Evolutionary conservation across 1,139 yeast species (phyloP), one percentile per base, ranked within the genome.

Genomic region (Lodderomyces orthopsilosis): DNA sequence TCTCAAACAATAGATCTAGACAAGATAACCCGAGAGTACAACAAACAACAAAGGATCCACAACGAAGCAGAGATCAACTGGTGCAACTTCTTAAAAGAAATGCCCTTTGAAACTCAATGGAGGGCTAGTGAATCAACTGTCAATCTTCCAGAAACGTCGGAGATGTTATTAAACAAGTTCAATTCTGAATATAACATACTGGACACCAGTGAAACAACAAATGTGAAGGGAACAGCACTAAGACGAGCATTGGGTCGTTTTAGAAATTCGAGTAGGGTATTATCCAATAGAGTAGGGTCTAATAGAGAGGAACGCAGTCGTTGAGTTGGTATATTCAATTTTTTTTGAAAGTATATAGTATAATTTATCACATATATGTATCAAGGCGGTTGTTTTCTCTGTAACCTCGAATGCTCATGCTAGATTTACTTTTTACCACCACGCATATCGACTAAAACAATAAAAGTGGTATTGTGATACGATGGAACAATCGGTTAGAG

Each of bases 1-100:
- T 14, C 37, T 23, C 44, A 40, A 15, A 24, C 41, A 6, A 58
- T 58, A 13, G 61, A 58, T 38, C 55, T 58, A 49, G 57, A 57
- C 45, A 51, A 47, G 18, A 44, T 58, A 6, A 54, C 54, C 3
- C 51, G 47, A 34, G 50, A 52, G 14, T 51, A 42, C 19, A 14
- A 40, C 6, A 47, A 46, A 6, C 44, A 48, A 35, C 49, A 52
- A 38, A 37, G 50, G 24, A 41, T 37, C 18, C 41, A 51, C 19
- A 41, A 49, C 12, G 37, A 40, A 17, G 33, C 28, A 12, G 38
- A 41, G 32, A 34, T 45, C 7, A 22, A 45, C n/a, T 42, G 45
- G 48, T 26, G 34, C 26, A 38, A 40, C 10, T 45, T 45, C 41
- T 40, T 45, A 24, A 35, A 41, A n/a, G 44, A 41, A 17, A 27